phyloP scores from a whole-genome alignment of 257 asterid species.

The Solanum corneliomulleri region DNA sequence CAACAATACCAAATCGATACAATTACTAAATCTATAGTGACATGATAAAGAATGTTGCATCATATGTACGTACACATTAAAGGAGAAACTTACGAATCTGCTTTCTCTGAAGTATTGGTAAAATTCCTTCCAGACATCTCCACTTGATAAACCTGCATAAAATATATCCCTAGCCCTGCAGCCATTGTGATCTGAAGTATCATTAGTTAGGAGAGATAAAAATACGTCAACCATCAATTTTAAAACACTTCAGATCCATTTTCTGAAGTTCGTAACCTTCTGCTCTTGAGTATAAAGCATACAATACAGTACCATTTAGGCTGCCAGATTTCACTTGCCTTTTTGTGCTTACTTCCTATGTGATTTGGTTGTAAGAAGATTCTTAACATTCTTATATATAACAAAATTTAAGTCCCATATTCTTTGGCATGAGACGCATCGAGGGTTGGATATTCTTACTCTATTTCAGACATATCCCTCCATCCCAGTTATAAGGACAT shows the following conservation, averaged over 20 bases:
- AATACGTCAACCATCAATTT: not conserved
- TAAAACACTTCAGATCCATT: not conserved
- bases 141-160: constrained; percentile 50
- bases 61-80: not conserved
- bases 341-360: not conserved
- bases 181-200: constrained; percentile 44
- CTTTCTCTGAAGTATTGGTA: constrained; percentile 74
- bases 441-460: not conserved
- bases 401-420: not conserved
- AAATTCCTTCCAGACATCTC: constrained; percentile 70
- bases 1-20: not conserved
- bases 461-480: not conserved
- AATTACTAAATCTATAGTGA: not conserved
- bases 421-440: not conserved
- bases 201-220: constrained; percentile 23
- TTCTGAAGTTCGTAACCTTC: not conserved
- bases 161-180: constrained; percentile 56
- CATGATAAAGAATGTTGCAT: not conserved
- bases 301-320: not conserved
- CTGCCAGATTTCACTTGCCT: not conserved
- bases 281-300: not conserved
- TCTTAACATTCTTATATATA: not conserved
- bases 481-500: not conserved
- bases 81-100: constrained; percentile 60
- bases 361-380: not conserved